Evolutionary conservation across 2,329 filamentous ascomycete species (phyloP), one percentile per base, ranked within the genome.

Genomic region (Calonectria pseudoturangicola): DNA sequence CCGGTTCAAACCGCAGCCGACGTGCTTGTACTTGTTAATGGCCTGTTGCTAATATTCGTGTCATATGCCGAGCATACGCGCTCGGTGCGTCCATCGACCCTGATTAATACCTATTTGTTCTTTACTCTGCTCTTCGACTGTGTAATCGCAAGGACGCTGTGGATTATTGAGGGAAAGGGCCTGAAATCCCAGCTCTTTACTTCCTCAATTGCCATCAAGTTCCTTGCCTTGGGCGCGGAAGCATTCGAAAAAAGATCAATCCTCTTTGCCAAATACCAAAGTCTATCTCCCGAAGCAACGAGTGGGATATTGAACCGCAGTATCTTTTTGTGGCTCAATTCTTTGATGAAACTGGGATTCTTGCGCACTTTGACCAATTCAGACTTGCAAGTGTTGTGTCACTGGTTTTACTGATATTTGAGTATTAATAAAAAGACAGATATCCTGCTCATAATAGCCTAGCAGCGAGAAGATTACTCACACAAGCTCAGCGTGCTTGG

Each of bases 271-370:
- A 70, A 70, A n/a, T 74, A 74, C 18, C 70, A 21, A 1, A 25
- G 70, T n/a, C 15, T 74, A 3, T 74, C 72, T 0, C 72, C 72
- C 1, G 72, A 74, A 16, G 60, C 48, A 15, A 74, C 72, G 15
- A 70, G 70, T 27, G 72, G 72, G 0, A 64, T 74, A 12, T 27
- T 74, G 45, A 43, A 45, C 15, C 66, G 72, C 2, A 66, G 72
- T 28, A 60, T 74, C 3, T 74, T 74, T 16, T 63, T 60, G 70
- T 74, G 72, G 72, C 63, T 74, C n/a, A 74, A 74, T 15, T 67
- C 72, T 21, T 15, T 74, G 16, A 70, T 74, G 72, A 73, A 47
- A 16, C 39, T 66, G 8, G 72, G 72, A 1, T 74, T 73, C n/a
- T 43, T 2, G 33, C 45, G 25, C 3, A 25, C 47, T 15, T 58